Percentiles rank a stretch among this genome's conserved stretches.
phyloP scores from a whole-genome alignment of 176 grass and related monocot species.

The Hyparrhenia diplandra region DNA sequence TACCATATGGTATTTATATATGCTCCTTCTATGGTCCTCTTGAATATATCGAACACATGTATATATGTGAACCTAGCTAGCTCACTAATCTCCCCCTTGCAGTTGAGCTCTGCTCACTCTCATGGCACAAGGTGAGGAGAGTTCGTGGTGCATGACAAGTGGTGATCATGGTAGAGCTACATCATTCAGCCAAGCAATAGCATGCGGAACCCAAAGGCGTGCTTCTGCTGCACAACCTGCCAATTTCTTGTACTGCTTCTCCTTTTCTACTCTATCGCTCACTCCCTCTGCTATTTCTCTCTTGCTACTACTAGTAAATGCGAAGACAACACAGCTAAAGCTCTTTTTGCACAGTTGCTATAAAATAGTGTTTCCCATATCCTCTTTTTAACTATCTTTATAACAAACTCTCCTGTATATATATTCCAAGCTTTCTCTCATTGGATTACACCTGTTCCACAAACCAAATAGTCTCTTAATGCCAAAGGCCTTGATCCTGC shows the following conservation, averaged over 20 bases:
- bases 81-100: conserved; percentile 4
- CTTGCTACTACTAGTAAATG: conserved; percentile 28
- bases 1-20: conserved; percentile 23
- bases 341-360: conserved; percentile 37
- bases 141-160: conserved; percentile 43
- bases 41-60: conserved; percentile 5
- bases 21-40: conserved; percentile 5
- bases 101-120: conserved; percentile 9
- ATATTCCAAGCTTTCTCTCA: conserved; percentile 17
- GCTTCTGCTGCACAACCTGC: conserved; percentile 34
- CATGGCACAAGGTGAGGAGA: conserved; percentile 42
- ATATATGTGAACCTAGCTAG: conserved; percentile 8
- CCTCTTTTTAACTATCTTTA: conserved; percentile 61
- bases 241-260: conserved; percentile 53
- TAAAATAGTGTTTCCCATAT: conserved; percentile 41
- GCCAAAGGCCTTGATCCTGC: conserved; percentile 52
- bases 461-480: conserved; percentile 66
- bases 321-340: conserved; percentile 34
- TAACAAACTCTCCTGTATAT: conserved; percentile 49
- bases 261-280: conserved; percentile 14
- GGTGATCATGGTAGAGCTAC: conserved; percentile 38
- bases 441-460: conserved; percentile 82
- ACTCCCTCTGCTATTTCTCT: conserved; percentile 6
- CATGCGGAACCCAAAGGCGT: conserved; percentile 48
- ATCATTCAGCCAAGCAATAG: conserved; percentile 31